Evolutionary conservation across 1,139 yeast species (phyloP).

Genomic region (Magnusiomyces fungicola): DNA sequence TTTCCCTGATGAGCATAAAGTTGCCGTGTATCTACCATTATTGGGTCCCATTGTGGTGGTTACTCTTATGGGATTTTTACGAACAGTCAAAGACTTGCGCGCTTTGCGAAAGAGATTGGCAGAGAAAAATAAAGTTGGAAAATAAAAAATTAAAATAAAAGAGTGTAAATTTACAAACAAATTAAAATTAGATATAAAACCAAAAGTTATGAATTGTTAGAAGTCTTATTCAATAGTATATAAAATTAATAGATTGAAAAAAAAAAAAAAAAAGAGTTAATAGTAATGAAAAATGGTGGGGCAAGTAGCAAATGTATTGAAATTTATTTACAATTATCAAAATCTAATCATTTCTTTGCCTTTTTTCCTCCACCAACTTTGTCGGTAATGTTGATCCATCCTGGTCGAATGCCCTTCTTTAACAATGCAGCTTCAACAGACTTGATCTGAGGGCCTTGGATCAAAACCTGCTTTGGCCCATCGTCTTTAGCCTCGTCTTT

Average conservation of each 20-base stretch:
- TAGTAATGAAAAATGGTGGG: too few species aligned
- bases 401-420: constrained; percentile 56
- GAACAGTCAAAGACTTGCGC: constrained; percentile 35
- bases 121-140: not conserved
- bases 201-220: not conserved
- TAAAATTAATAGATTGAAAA: not conserved
- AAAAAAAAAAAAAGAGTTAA: not conserved
- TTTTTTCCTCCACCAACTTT: constrained; percentile 29
- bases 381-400: constrained; percentile 63
- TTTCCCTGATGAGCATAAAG: constrained; percentile 90
- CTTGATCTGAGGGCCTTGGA: constrained; percentile 85
- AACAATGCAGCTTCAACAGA: constrained; percentile 51
- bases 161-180: not conserved
- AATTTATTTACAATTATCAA: too few species aligned
- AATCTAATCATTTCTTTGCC: constrained; percentile 2
- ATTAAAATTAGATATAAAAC: not conserved
- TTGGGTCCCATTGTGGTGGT: constrained; percentile 80
- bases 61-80: constrained; percentile 48
- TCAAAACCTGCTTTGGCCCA: constrained; percentile 41
- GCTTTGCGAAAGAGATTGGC: too few species aligned
- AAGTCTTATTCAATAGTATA: not conserved
- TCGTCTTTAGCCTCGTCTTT: constrained; percentile 37
- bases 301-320: too few species aligned
- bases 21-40: constrained; percentile 86
- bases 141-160: not conserved